Conservation (phyloP, 257 asterid genomes). For the Nyctanthes arbortristis region DNA sequence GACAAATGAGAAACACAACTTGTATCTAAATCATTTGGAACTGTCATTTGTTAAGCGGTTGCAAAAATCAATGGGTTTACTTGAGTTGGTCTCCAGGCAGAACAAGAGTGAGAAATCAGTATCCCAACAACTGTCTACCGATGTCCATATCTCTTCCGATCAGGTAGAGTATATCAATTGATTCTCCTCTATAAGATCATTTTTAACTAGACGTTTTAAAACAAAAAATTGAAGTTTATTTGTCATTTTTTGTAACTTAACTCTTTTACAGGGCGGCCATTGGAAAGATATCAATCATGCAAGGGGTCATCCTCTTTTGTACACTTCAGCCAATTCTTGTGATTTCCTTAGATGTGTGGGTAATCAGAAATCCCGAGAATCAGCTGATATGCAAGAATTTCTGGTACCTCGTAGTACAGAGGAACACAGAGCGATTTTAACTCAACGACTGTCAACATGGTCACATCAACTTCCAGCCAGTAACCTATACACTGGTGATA, state of each 20-base stretch:
- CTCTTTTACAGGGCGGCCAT: conserved; percentile 21
- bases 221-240: neutral
- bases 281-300: conserved; percentile 23
- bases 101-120: conserved; percentile 19
- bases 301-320: conserved; percentile 21
- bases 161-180: conserved; percentile 32
- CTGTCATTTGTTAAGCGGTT: conserved; percentile 69
- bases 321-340: conserved; percentile 19
- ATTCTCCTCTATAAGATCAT: neutral
- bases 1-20: conserved; percentile 78
- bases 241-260: conserved; percentile 16
- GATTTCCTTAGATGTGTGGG: conserved; percentile 15
- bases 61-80: conserved; percentile 48
- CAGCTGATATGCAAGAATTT: conserved; percentile 12
- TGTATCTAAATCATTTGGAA: conserved; percentile 64
- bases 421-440: conserved; percentile 10
- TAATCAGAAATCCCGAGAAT: conserved; percentile 13
- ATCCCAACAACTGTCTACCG: conserved; percentile 25
- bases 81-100: conserved; percentile 28
- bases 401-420: conserved; percentile 1
- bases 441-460: conserved; percentile 7
- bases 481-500: conserved; percentile 2
- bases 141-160: conserved; percentile 27
- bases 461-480: conserved; percentile 1
- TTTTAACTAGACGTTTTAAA: conserved; percentile 11